Evolutionary conservation across 1,139 yeast species (phyloP), one percentile per base, ranked within the genome.

Genomic region (Yamadazyma atmosphaerica): DNA sequence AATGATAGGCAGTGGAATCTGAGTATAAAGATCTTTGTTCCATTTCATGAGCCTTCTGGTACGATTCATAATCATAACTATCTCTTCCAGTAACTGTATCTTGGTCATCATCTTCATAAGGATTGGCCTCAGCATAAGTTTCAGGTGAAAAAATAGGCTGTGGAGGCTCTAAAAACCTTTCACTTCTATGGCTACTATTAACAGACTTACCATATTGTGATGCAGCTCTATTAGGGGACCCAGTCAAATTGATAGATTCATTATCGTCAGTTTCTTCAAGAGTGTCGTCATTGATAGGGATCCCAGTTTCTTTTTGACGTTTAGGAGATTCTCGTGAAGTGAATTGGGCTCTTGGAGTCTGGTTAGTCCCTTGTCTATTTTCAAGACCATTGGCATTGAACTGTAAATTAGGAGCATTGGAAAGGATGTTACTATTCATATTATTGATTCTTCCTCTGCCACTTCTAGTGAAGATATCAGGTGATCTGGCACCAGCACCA

Each of bases 281-380:
- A 33, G 70, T 39, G 6, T 37, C 74, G 35, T 72, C 72, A 19
- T 70, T 61, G 18, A 76, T 69, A 10, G 75, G 61, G 9, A 79
- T 60, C 11, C 78, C 71, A 3, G 75, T 73, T 36, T 70, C 71
- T 21, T 63, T 66, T 34, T 71, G 71, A 54, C 87, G 75, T 41
- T 69, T 74, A 24, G 92, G 92, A 0, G 89, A 83, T 51, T 83
- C 89, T 47, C 74, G 63, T 17, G 75, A 65, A 1, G 88, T 80
- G 49, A 71, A 81, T 38, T 73, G 73, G 8, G 80, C 74, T 49
- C 83, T 61, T 3, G 81, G 72, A 2, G 83, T 77, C 2, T 47
- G 46, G 9, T 40, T 46, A 13, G 36, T 6, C 6, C 22, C 9
- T 6, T 6, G 6, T 19, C 22, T 19, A 9, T 19, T 19, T 6